phyloP scores from a whole-genome alignment of 2,329 filamentous ascomycete species.

The Neoarthrinium moseri region DNA sequence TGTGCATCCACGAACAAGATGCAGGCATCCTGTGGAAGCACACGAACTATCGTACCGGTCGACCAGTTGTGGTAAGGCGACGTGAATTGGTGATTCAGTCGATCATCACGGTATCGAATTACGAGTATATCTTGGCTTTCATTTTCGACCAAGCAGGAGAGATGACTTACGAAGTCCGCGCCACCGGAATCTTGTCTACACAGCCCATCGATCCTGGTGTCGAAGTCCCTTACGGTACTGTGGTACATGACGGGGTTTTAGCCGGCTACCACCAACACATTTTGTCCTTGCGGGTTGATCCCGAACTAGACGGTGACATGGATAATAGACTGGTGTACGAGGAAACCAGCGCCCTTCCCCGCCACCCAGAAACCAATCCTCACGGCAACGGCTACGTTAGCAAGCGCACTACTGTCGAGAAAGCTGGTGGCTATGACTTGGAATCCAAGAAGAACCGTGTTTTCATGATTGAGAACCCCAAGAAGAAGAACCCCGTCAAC shows the following conservation, averaged over 20 bases:
- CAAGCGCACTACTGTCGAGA: conserved; percentile 38
- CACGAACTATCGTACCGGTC: conserved; percentile 64
- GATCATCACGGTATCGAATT: conserved; percentile 68
- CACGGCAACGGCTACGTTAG: conserved; percentile 5
- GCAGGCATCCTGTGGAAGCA: conserved; percentile 70
- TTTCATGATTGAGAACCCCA: conserved; percentile 35
- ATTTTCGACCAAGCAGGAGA: conserved; percentile 64
- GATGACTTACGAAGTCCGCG: conserved; percentile 59
- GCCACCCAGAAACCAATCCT: conserved; percentile 2
- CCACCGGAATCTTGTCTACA: conserved; percentile 67
- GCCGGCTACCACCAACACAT: conserved; percentile 70
- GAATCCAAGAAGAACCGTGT: conserved; percentile 38
- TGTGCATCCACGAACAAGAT: conserved; percentile 70
- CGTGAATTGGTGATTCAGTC: conserved; percentile 66
- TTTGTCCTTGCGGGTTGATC: conserved; percentile 65
- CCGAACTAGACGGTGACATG: conserved; percentile 45
- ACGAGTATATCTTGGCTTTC: conserved; percentile 68
- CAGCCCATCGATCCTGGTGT: conserved; percentile 58
- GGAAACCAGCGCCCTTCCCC: conserved; percentile 14
- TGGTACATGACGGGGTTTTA: conserved; percentile 62
- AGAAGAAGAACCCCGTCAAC: conserved; percentile 28
- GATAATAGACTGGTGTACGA: conserved; percentile 26
- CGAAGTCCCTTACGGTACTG: conserved; percentile 55
- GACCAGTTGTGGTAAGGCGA: conserved; percentile 59
- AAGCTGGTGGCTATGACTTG: conserved; percentile 39